Base-by-base conservation (phyloP, 2,329 filamentous ascomycete species). In the Exophiala viscosa region DNA sequence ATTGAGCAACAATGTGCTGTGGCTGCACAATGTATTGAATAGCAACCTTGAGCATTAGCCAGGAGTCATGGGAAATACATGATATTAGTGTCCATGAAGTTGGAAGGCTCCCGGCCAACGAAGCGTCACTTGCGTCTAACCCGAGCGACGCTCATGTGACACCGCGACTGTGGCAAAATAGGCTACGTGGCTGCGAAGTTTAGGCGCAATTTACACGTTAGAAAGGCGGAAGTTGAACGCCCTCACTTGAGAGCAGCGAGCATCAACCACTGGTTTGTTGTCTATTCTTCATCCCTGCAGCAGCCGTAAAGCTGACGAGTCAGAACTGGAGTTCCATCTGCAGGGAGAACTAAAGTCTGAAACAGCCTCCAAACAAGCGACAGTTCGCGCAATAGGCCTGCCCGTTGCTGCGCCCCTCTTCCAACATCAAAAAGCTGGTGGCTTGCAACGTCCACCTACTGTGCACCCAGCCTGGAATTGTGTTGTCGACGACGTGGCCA, bases 1-100 rank as follows among this genome's bases (percentile, higher is more conserved):
- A 65, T 41, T 65, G 46, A 52, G 14, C 34, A 31, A 13, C n/a
- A 31, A 8, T 11, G 28, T 2, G 28, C 14, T 45, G 42, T 15
- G 9, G 10, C 15, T 45, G 15, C 17, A 15, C 35, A 46, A 40
- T 48, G 32, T 31, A 32, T 48, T 48, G 34, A 39, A 48, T 48
- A 48, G 45, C 35, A 48, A 14, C 7, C n/a, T 46, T 36, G 23
- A 49, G 23, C 40, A 40, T 40, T 40, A 11, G 17, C 14, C 38
- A n/a, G 34, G 38, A 40, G 38, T 40, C 15, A 18, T 20, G 14
- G 15, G 10, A 40, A 40, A 40, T 28, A 28, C 23, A 28, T 28
- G 5, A 28, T 28, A 28, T 32, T 23, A 13, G 14, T 20, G 17
- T n/a, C n/a, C n/a, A n/a, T n/a, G n/a, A n/a, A n/a, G n/a, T n/a